Percentiles rank a stretch among this genome's conserved stretches.
Evolutionary conservation across 345 rosid species (phyloP).

Genomic region (Bruguiera parviflora): DNA sequence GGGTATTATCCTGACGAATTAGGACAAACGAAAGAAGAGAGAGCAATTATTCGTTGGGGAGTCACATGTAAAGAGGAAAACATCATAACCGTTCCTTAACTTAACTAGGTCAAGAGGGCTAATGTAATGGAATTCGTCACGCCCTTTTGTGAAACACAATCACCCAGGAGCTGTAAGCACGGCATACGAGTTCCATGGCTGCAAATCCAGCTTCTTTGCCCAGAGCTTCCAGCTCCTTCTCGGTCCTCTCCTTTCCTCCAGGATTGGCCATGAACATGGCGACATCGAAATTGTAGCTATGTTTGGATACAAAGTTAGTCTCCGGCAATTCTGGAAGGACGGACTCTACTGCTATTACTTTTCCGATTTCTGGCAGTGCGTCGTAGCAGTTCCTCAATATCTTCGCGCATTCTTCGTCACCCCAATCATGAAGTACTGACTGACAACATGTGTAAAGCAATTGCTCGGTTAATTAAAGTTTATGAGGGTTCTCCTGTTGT

Average conservation of each 20-base stretch:
- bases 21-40: too few relatives aligned
- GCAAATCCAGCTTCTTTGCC: slow-evolving; percentile 29
- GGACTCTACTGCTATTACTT: slow-evolving; percentile 30
- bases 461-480: not conserved
- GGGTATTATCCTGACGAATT: too few relatives aligned
- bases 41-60: too few relatives aligned
- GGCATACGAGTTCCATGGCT: too few relatives aligned
- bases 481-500: not conserved
- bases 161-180: too few relatives aligned
- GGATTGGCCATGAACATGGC: slow-evolving; percentile 16
- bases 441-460: not conserved
- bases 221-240: slow-evolving; percentile 25
- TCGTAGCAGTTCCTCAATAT: slow-evolving; percentile 32
- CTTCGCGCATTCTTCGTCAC: slow-evolving; percentile 34
- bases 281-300: slow-evolving; percentile 19
- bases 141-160: too few relatives aligned
- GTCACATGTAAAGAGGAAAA: too few relatives aligned
- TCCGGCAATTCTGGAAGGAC: slow-evolving; percentile 17
- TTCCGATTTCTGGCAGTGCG: slow-evolving; percentile 31
- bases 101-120: too few relatives aligned
- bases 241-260: slow-evolving; percentile 37
- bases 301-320: slow-evolving; percentile 3
- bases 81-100: too few relatives aligned
- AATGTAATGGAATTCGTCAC: too few relatives aligned
- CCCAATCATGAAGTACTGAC: slow-evolving; percentile 35